Percentiles rank a stretch among this genome's conserved stretches.
Evolutionary conservation across 495 filamentous ascomycete genomes (phyloP).

Genomic region (Talaromyces stipitatus): DNA sequence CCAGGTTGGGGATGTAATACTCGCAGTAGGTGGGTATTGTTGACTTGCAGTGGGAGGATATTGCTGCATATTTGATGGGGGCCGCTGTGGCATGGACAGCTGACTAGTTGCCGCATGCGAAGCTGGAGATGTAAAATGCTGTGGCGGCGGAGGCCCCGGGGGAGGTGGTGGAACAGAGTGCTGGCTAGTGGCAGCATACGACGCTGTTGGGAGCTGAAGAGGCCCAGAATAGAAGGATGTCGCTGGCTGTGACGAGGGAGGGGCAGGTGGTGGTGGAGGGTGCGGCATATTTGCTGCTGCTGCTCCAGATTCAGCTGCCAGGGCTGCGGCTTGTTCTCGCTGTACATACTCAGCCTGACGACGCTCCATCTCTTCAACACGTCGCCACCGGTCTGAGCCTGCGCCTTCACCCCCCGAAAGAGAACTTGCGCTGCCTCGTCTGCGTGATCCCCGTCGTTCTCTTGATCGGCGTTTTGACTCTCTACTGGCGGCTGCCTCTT

Average conservation of each 20-base stretch:
- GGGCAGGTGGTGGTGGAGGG: slow-evolving; percentile 14
- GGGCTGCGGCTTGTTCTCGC: slow-evolving; percentile 31
- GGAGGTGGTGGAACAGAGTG: slow-evolving; percentile 11
- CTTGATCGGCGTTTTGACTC: slow-evolving; percentile 38
- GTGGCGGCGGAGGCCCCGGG: not conserved
- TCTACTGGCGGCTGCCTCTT: slow-evolving; percentile 63
- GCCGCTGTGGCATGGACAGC: slow-evolving; percentile 1
- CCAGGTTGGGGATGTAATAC: slow-evolving; percentile 40
- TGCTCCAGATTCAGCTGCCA: slow-evolving; percentile 14
- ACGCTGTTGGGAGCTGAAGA: not conserved
- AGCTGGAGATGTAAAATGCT: not conserved
- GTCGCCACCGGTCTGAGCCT: slow-evolving; percentile 41
- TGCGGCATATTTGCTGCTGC: slow-evolving; percentile 2
- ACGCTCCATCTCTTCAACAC: slow-evolving; percentile 44
- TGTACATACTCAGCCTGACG: slow-evolving; percentile 42
- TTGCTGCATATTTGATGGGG: slow-evolving; percentile 22
- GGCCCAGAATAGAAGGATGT: slow-evolving; percentile 8
- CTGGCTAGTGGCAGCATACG: slow-evolving; percentile 12
- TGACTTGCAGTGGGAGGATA: slow-evolving; percentile 29
- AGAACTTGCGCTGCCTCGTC: slow-evolving; percentile 37
- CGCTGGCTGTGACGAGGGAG: slow-evolving; percentile 15
- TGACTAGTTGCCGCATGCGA: slow-evolving; percentile 1
- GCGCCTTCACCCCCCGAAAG: slow-evolving; percentile 36
- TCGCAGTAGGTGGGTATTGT: slow-evolving; percentile 31
- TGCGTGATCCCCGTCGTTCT: slow-evolving; percentile 33